Evolutionary conservation across 2,329 filamentous ascomycete genomes (phyloP).

Genomic region (Herpotrichia juniperi): DNA sequence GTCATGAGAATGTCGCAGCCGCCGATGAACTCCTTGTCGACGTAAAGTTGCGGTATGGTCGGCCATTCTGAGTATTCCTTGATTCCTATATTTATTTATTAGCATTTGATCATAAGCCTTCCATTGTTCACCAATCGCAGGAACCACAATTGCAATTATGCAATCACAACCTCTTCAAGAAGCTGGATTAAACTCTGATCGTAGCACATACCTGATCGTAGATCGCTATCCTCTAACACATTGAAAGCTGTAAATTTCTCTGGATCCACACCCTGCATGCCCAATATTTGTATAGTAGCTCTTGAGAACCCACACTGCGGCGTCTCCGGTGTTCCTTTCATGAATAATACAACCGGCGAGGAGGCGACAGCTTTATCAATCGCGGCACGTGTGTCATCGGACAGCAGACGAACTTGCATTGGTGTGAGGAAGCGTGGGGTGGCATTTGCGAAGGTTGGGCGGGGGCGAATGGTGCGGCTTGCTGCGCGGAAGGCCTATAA

Average conservation of each 20-base stretch:
- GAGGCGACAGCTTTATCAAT: constrained; percentile 91
- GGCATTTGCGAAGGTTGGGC: constrained; percentile 46
- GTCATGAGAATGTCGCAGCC: constrained; percentile 97
- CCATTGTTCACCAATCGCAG: not conserved
- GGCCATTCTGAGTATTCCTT: constrained; percentile 99
- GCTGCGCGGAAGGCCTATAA: constrained; percentile 45
- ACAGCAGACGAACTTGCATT: constrained; percentile 71
- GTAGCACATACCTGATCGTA: constrained; percentile 71
- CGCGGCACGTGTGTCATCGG: constrained; percentile 76
- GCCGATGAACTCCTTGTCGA: constrained; percentile 94
- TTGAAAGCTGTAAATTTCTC: constrained; percentile 98
- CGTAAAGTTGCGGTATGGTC: constrained; percentile 95
- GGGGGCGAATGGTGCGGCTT: constrained; percentile 34
- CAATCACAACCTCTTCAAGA: not conserved
- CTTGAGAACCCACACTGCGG: constrained; percentile 97
- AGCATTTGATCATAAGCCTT: constrained; percentile 6
- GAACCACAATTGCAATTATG: no score
- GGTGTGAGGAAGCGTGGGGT: constrained; percentile 52
- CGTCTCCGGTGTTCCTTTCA: constrained; percentile 97
- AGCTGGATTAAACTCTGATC: not conserved
- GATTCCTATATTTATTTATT: constrained; percentile 67
- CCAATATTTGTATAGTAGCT: constrained; percentile 92
- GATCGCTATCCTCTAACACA: constrained; percentile 87
- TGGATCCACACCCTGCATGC: constrained; percentile 92
- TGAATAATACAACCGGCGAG: constrained; percentile 94